Evolutionary conservation across 2,329 filamentous ascomycete species (phyloP), one percentile per base, ranked within the genome.

Genomic region (Ascochyta viciae-villosae): DNA sequence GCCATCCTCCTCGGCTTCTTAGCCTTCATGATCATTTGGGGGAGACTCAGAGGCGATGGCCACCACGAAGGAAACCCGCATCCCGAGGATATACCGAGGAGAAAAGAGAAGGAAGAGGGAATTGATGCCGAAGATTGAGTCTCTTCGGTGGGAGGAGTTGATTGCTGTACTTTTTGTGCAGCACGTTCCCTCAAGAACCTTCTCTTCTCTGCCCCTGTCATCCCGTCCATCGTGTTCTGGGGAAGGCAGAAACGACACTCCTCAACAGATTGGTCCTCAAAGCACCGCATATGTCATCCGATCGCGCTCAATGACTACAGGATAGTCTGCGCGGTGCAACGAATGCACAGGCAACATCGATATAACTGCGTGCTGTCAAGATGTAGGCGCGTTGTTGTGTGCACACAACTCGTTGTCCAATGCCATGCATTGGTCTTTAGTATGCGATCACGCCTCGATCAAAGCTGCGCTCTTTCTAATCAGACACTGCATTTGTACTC

Each of bases 51-150:
- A 23, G 54, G 54, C 43, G 70, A 70, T 39, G 71, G 65, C 8
- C 67, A 74, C 37, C 73, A 75, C 58, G 73, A 75, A 44, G 73
- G 73, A n/a, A 74, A 75, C 49, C 73, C 73, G 31, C 67, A 74
- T 60, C 68, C 70, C 2, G 59, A 68, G 33, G 69, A 74, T 45
- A 34, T 74, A 42, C 70, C 69, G 6, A 63, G 35, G 35, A 64
- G 74, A 64, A 58, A 48, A 26, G 34, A 53, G n/a, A 22, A 40
- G n/a, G 19, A 34, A 33, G 29, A 41, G 13, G 13, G 29, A 31
- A 13, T 23, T 4, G 9, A 9, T 19, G 15, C 10, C 29, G 31
- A 37, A 42, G n/a, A 47, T 16, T 33, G 13, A 8, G 29, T n/a
- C 15, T n/a, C 26, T 24, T 24, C 9, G 2, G 19, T 6, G 15